These are phyloP conservation scores for Blastobotrys muscicola DNA, from an alignment of 805 yeast genomes.

Conservation along the genomic window DNA sequence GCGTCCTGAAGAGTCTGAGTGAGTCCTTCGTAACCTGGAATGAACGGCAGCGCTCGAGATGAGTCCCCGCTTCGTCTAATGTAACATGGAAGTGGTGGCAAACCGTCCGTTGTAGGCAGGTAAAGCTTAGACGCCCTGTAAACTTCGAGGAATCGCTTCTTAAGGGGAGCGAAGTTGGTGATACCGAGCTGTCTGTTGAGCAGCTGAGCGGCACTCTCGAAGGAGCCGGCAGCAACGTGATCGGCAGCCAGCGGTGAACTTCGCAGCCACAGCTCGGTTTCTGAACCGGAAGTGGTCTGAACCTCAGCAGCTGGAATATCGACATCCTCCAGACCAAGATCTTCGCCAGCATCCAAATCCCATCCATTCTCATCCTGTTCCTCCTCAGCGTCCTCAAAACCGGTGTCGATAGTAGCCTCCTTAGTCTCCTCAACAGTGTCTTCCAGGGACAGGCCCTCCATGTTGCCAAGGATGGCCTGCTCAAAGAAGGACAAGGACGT, in stretches of 20 bases:
- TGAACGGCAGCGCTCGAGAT: slow-evolving; percentile 47
- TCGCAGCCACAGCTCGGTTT: slow-evolving; percentile 73
- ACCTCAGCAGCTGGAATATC: slow-evolving; percentile 25
- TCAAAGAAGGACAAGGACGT: slow-evolving; percentile 75
- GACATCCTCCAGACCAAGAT: slow-evolving; percentile 32
- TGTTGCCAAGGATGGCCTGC: slow-evolving; percentile 67
- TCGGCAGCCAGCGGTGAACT: slow-evolving; percentile 86
- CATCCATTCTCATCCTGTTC: slow-evolving; percentile 66
- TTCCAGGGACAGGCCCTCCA: slow-evolving; percentile 53
- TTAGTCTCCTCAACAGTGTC: slow-evolving; percentile 26
- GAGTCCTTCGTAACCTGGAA: slow-evolving; percentile 65
- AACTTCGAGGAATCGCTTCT: slow-evolving; percentile 71
- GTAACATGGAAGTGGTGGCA: slow-evolving; percentile 60
- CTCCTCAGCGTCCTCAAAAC: slow-evolving; percentile 20
- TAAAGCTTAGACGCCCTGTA: slow-evolving; percentile 72
- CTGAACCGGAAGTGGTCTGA: slow-evolving; percentile 34
- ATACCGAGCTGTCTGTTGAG: slow-evolving; percentile 84
- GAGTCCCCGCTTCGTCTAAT: slow-evolving; percentile 47
- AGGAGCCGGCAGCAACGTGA: slow-evolving; percentile 91
- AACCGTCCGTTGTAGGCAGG: slow-evolving; percentile 62
- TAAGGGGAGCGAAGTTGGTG: slow-evolving; percentile 77
- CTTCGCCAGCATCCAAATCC: slow-evolving; percentile 60
- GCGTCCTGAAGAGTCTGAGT: slow-evolving; percentile 59
- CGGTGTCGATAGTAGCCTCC: slow-evolving; percentile 20
- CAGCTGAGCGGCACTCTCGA: slow-evolving; percentile 91